Evolutionary conservation across 2,329 filamentous ascomycete species (phyloP), one percentile per base, ranked within the genome.

Genomic region (Chrysoporthe cubensis): DNA sequence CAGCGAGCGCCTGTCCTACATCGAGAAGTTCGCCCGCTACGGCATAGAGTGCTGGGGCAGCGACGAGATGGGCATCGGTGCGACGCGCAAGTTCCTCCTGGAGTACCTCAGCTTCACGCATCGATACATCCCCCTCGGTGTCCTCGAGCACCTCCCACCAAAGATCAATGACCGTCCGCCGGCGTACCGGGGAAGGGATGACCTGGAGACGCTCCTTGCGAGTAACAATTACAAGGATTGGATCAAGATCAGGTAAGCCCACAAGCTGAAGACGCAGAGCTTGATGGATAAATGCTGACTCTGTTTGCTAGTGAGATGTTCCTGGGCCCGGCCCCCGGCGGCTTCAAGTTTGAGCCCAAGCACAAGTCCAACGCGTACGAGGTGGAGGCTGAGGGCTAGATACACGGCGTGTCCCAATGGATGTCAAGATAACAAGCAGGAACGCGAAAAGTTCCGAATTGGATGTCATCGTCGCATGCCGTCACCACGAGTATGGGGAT

Each of bases 91-190:
- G 59, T 99, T 99, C 85, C 80, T 99, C 75, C 87, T 98, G 32
- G 96, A 99, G 80, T 98, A 94, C 90, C 83, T 99, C 73, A 97
- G 93, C 82, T 99, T 99, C 79, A 88, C 93, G 57, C 91, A 93
- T 78, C 89, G 96, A 66, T 99, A 99, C 80, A 89, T 98, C 58
- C 96, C 96, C 0, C 82, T 98, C 44, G 96, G 96, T 0, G 78
- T 99, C 70, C 81, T 99, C 66, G 96, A 97, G 79, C 85, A 94
- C 77, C 84, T 99, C 63, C 96, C 96, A 56, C 94, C 96, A 0
- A 91, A 85, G 73, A 87, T 99, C 64, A 94, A 97, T 75, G 95
- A 99, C 77, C 85, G 96, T 26, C 93, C 96, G 60, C 95, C 95
- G 6, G 88, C 89, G 58, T 99, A 91, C 77, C 87, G 84, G 73